These are phyloP conservation scores for Setaria viridis DNA, from an alignment of 202 grass and related monocot species.

Conservation along the genomic window DNA sequence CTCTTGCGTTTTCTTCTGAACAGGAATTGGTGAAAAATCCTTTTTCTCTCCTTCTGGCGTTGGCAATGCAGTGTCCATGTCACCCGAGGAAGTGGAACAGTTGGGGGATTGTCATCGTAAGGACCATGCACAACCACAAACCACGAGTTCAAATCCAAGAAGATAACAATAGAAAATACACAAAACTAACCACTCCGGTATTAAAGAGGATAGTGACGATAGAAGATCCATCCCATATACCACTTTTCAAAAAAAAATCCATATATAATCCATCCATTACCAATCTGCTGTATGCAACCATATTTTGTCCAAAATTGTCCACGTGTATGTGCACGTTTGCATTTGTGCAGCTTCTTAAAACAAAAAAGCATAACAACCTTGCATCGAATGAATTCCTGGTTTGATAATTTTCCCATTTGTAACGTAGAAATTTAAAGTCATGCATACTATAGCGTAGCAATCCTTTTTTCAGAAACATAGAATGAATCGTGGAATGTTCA, in stretches of 20 bases:
- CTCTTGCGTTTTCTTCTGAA: constrained; percentile 1
- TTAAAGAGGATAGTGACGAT: neutral
- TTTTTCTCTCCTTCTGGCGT: neutral
- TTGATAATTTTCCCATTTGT: too few species aligned
- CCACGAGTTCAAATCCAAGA: neutral
- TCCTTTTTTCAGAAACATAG: too few species aligned
- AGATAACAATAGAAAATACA: neutral
- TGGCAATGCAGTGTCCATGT: neutral
- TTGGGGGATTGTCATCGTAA: neutral
- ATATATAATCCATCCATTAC: too few species aligned
- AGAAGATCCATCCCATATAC: neutral
- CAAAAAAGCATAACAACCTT: too few species aligned
- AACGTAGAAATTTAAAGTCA: too few species aligned
- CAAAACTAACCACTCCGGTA: neutral
- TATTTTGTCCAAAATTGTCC: too few species aligned
- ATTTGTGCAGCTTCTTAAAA: too few species aligned
- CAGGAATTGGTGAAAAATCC: neutral
- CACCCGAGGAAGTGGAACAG: constrained; percentile 1
- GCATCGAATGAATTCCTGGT: too few species aligned
- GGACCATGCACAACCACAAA: neutral
- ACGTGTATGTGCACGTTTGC: too few species aligned
- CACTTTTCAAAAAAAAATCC: neutral
- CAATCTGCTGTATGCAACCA: too few species aligned
- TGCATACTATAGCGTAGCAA: too few species aligned
- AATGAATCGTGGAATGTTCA: too few species aligned